Evolutionary conservation across 2,329 filamentous ascomycete genomes (phyloP), one percentile per base, ranked within the genome.

Genomic region (Seiridium unicorne): DNA sequence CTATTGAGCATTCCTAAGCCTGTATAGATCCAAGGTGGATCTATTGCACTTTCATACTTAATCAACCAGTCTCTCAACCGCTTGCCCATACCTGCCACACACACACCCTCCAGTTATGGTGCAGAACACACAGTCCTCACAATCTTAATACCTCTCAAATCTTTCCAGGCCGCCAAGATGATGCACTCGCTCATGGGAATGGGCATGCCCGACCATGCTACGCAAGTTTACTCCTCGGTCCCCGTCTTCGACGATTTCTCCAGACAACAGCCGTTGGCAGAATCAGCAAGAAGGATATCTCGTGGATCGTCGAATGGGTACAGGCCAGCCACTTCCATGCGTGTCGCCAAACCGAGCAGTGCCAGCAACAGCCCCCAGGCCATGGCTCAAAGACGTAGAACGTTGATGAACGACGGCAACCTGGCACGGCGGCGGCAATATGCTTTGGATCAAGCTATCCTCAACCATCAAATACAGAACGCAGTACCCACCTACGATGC

Each of bases 361-460:
- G 83, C 87, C 64, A 90, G 80, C 77, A 90, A 85, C 74, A 91
- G 89, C 72, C 89, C 89, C 11, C 81, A 86, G 66, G 79, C 80
- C 18, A 72, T 77, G 64, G 75, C 81, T 65, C 75, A 77, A 60
- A 77, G 84, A 65, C 80, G 86, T 69, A 84, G 82, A 70, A 87
- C 84, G 2, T 71, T 85, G 62, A 80, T 86, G 72, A 79, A 82
- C 69, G 79, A 86, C 63, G 70, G 72, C 61, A 75, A 72, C 64
- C 72, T 80, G 61, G 76, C 75, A 62, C 76, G 74, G 61, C 76
- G 79, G 63, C 80, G 75, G 61, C 80, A 81, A 55, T 81, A 82
- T 61, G 74, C 75, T 38, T 67, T 81, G 49, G 77, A 84, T 60
- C 76, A 81, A 61, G 69, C 78, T 69, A 40, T 58, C 5, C 70